Evolutionary conservation across 306 rosid species (phyloP).

Genomic region (Gynostemma pentaphyllum): DNA sequence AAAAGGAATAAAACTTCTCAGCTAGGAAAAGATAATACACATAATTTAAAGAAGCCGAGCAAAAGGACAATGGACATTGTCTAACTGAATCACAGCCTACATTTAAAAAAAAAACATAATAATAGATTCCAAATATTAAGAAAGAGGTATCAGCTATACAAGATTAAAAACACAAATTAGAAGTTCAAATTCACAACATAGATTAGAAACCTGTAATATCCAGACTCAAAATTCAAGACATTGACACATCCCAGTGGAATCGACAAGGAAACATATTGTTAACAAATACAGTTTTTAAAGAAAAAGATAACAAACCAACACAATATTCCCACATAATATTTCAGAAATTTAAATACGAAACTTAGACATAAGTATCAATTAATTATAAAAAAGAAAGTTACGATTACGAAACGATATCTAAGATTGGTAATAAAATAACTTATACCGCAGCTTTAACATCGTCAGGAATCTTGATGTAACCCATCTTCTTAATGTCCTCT

Average conservation of each 20-base stretch:
- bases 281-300: not conserved
- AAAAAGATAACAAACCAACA: not conserved
- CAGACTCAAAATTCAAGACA: not conserved
- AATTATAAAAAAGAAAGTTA: not conserved
- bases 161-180: not conserved
- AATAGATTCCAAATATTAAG: not conserved
- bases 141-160: not conserved
- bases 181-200: not conserved
- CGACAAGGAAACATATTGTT: not conserved
- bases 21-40: too few species aligned
- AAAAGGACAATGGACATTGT: not conserved
- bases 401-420: not conserved
- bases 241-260: not conserved
- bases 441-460: constrained; percentile 20
- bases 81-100: not conserved
- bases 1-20: not conserved
- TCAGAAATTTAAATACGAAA: not conserved
- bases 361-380: not conserved
- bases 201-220: not conserved
- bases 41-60: too few species aligned
- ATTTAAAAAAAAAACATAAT: not conserved
- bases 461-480: constrained; percentile 51
- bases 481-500: constrained; percentile 46
- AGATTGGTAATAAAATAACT: too few species aligned
- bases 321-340: not conserved